Evolutionary conservation across 192 early-diverging fungal species (phyloP), one percentile per base, ranked within the genome.

Genomic region (Nowakowskiella sp.): DNA sequence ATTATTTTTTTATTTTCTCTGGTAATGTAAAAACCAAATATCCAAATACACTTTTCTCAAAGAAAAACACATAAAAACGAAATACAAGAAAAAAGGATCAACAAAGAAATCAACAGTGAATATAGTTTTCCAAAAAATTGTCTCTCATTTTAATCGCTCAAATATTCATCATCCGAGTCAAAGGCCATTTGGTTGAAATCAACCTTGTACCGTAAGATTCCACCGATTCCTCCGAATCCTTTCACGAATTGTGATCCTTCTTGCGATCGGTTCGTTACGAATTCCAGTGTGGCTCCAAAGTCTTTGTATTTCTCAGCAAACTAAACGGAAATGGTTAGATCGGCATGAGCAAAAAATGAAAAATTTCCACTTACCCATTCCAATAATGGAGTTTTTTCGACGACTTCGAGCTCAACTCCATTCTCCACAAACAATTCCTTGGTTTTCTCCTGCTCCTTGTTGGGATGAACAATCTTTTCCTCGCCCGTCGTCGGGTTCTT

Each of bases 141-240:
- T n/a, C n/a, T n/a, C n/a, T n/a, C n/a, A n/a, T n/a, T 47, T 61
- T 61, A 74, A 45, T 74, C 72, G 44, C 65, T 68, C 47, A 68
- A 56, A 57, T 72, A 76, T 55, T 75, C 73, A 29, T 76, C 70
- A 34, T 76, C 73, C 42, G 73, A 76, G 60, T 76, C 74, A 46
- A 49, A 58, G 29, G 60, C 42, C 53, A 67, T 58, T 22, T 57
- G 49, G 6, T 34, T 43, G 27, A 64, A 64, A 45, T 67, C 61
- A 28, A 67, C 83, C 81, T 97, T 92, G 81, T 96, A 99, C 64
- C 96, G 89, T 56, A 97, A 76, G 23, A 92, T 57, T 13, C 89
- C 94, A 44, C 92, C 96, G 59, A 99, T 96, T 34, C 96, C 96
- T 73, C 96, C 96, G 71, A 99, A 99, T 22, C 96, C 96, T 62